phyloP scores from a whole-genome alignment of 1,139 yeast species.

The Kodamaea anthophila region DNA sequence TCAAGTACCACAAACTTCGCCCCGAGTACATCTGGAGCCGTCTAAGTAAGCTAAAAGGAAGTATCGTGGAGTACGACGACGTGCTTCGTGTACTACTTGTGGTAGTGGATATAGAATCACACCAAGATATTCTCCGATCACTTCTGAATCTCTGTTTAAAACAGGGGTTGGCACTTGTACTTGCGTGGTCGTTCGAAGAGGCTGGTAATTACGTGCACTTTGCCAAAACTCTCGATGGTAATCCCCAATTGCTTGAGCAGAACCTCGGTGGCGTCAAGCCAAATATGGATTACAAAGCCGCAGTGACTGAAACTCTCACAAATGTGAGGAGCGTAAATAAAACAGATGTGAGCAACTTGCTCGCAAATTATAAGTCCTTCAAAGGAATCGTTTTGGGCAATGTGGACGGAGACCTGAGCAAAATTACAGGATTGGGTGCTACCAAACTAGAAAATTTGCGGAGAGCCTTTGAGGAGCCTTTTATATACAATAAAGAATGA shows the following conservation, averaged over 20 bases:
- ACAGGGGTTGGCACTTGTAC: constrained; percentile 62
- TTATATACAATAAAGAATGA: constrained; percentile 39
- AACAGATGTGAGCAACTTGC: constrained; percentile 51
- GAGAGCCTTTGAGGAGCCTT: constrained; percentile 47
- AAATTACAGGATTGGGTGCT: constrained; percentile 52
- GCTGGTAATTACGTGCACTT: constrained; percentile 72
- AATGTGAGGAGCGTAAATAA: constrained; percentile 50
- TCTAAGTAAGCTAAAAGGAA: constrained; percentile 44
- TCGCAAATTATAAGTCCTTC: constrained; percentile 49
- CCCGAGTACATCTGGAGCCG: constrained; percentile 82
- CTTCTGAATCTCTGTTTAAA: constrained; percentile 66
- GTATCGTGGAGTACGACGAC: constrained; percentile 21
- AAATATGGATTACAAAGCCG: constrained; percentile 38
- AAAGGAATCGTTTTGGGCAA: constrained; percentile 34
- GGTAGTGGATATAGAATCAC: constrained; percentile 74
- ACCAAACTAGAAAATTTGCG: constrained; percentile 42
- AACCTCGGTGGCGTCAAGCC: constrained; percentile 12
- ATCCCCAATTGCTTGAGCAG: constrained; percentile 11
- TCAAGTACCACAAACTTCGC: constrained; percentile 78
- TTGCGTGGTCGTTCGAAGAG: constrained; percentile 81
- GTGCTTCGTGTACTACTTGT: constrained; percentile 61
- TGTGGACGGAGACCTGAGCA: constrained; percentile 18
- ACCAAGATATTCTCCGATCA: constrained; percentile 61
- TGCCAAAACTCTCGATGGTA: constrained; percentile 41
- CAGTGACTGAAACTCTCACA: constrained; percentile 46